Evolutionary conservation across 345 rosid genomes (phyloP), one percentile per base, ranked within the genome.

Genomic region (Populus ilicifolia): DNA sequence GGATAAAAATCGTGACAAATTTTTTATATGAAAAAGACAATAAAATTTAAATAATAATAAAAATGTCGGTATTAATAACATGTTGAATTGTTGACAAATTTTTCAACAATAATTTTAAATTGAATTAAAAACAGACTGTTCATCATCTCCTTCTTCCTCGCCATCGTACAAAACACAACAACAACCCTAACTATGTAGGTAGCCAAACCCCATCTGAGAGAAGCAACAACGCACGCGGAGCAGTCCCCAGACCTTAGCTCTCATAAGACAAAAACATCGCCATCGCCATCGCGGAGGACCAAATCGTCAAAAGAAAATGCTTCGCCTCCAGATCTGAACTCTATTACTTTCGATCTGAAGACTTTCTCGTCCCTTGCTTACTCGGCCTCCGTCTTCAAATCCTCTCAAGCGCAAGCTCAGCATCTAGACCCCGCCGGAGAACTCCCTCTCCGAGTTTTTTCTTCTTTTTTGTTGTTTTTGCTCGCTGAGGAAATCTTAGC

Each of bases 341-440:
- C 81, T 35, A 29, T 76, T 70, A 54, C 61, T 25, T 50, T 73
- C 21, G 83, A 80, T n/a, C 89, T 87, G 1, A 85, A 84, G 36
- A 82, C 90, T 8, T 75, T 79, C 9, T 83, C 78, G 14, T 65
- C 81, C 89, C 4, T 69, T 96, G 43, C 99, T 98, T 29, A 97
- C 98, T 35, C 89, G 98, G 21, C 97, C 98, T 27, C 99, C 95
- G 44, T 65, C 94, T 5, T 80, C 95, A 2, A 96, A 96, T 75
- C 95, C 98, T 41, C 97, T 96, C 64, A 96, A 96, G 85, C 88
- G 99, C 81, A 96, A 96, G 83, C 94, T 93, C 73, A 52, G 73
- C 71, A 33, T 75, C 3, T 97, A 93, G 14, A 36, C 84, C n/a
- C 69, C 79, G 2, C 79, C 75, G 5, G 97, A 91, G 0, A 84